Conservation (phyloP, 306 rosid species). For the Potentilla sterilis region DNA sequence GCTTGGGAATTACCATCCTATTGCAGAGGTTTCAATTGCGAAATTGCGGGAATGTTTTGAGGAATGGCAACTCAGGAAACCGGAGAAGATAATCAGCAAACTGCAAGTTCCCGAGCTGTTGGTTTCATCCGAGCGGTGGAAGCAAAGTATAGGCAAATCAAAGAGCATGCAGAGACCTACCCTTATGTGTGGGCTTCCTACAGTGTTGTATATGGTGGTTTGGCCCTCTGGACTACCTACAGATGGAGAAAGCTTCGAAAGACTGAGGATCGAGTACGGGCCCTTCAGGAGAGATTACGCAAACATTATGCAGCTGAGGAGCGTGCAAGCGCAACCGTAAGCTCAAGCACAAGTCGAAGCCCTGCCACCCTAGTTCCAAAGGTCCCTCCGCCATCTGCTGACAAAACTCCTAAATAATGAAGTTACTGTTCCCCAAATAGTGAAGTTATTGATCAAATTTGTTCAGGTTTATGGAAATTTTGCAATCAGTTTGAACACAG, state of each 20-base stretch:
- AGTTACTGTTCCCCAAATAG: slow-evolving; percentile 15
- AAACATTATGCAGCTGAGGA: slow-evolving; percentile 55
- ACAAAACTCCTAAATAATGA: slow-evolving; percentile 27
- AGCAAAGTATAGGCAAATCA: slow-evolving; percentile 48
- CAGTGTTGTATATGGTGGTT: slow-evolving; percentile 74
- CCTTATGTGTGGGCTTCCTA: slow-evolving; percentile 90
- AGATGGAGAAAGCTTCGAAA: slow-evolving; percentile 82
- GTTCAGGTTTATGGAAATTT: background rate
- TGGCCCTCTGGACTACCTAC: slow-evolving; percentile 60
- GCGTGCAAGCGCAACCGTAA: slow-evolving; percentile 21
- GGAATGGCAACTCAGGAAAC: slow-evolving; percentile 36
- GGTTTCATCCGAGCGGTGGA: slow-evolving; percentile 44
- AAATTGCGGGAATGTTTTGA: background rate
- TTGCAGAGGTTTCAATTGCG: background rate
- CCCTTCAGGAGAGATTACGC: slow-evolving; percentile 56
- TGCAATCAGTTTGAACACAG: background rate
- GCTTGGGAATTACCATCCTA: background rate
- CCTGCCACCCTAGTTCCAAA: slow-evolving; percentile 42
- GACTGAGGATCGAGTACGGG: slow-evolving; percentile 66
- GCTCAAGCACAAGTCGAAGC: background rate
- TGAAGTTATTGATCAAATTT: background rate
- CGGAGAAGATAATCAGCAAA: slow-evolving; percentile 42
- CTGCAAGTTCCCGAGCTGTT: slow-evolving; percentile 16
- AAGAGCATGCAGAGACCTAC: slow-evolving; percentile 69
- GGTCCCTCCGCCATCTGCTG: slow-evolving; percentile 39